Conservation (phyloP, 176 grass and related monocot species). For the Poa annua region DNA sequence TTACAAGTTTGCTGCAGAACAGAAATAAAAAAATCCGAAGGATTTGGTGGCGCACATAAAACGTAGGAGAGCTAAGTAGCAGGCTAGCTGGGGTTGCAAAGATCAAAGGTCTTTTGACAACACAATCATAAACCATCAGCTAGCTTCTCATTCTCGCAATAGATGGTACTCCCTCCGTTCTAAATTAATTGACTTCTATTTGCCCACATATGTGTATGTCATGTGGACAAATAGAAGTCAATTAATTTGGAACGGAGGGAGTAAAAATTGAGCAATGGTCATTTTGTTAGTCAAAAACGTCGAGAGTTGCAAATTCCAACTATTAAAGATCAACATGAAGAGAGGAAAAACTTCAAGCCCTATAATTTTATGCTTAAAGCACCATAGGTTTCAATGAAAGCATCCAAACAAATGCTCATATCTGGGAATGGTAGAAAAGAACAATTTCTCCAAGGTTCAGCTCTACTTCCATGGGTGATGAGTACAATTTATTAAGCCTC, state of each 20-base stretch:
- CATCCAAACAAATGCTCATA: conserved; percentile 5
- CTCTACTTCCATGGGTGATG: conserved; percentile 23
- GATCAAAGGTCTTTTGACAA: background rate
- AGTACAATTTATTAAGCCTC: conserved; percentile 5
- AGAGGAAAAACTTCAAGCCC: background rate
- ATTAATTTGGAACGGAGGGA: too few species aligned
- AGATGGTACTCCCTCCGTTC: too few species aligned
- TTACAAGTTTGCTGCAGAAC: conserved; percentile 7
- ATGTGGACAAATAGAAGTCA: too few species aligned
- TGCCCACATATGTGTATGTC: too few species aligned
- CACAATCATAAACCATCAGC: background rate
- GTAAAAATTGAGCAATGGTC: background rate
- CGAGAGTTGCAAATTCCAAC: conserved; percentile 1
- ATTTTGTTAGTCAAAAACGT: conserved; percentile 14
- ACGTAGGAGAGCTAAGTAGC: background rate
- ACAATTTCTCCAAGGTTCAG: background rate
- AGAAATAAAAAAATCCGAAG: background rate
- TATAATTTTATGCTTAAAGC: background rate
- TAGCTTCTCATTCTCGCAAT: background rate
- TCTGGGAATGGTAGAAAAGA: background rate
- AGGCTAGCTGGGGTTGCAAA: background rate
- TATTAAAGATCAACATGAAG: conserved; percentile 31
- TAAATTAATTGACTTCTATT: too few species aligned
- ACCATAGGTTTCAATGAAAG: background rate
- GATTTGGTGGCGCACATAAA: background rate